Conservation (phyloP, 495 filamentous ascomycete genomes). For the Pseudoneurospora amorphoporcata region DNA sequence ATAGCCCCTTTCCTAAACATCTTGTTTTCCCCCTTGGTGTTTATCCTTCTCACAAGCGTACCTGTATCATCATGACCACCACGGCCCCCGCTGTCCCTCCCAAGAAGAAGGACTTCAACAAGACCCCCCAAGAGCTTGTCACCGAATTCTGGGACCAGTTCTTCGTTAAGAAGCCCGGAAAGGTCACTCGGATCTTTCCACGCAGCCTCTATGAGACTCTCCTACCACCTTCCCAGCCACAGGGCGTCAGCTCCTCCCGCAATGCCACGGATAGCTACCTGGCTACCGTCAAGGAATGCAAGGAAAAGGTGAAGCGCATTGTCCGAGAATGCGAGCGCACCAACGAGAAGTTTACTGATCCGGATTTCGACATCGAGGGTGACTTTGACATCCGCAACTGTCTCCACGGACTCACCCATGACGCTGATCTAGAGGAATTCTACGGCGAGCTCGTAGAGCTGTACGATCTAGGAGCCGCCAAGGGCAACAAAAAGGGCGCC, state of each 20-base stretch:
- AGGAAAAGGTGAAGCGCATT: constrained; percentile 56
- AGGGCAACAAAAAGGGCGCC: constrained; percentile 16
- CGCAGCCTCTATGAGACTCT: constrained; percentile 19
- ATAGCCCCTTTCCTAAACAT: not conserved
- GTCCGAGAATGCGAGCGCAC: constrained; percentile 58
- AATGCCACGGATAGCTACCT: constrained; percentile 44
- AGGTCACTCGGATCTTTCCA: constrained; percentile 24
- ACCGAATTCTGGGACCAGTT: constrained; percentile 22
- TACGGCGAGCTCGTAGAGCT: not conserved
- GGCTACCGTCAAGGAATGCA: constrained; percentile 52
- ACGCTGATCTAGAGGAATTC: not conserved
- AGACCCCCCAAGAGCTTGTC: constrained; percentile 20
- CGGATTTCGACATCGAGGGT: constrained; percentile 63
- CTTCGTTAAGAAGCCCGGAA: constrained; percentile 21
- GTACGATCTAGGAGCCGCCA: not conserved
- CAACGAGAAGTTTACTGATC: constrained; percentile 71
- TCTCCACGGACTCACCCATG: constrained; percentile 16
- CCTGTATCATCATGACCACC: not conserved
- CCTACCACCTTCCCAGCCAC: constrained; percentile 12
- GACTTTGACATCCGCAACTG: constrained; percentile 30
- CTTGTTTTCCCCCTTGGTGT: not conserved
- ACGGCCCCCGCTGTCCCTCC: not conserved
- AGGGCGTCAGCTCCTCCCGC: constrained; percentile 13
- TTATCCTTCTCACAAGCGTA: not conserved
- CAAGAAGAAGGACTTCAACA: constrained; percentile 12